These are phyloP conservation scores for Arabis alpina DNA, from an alignment of 345 rosid species.

Conservation along the genomic window DNA sequence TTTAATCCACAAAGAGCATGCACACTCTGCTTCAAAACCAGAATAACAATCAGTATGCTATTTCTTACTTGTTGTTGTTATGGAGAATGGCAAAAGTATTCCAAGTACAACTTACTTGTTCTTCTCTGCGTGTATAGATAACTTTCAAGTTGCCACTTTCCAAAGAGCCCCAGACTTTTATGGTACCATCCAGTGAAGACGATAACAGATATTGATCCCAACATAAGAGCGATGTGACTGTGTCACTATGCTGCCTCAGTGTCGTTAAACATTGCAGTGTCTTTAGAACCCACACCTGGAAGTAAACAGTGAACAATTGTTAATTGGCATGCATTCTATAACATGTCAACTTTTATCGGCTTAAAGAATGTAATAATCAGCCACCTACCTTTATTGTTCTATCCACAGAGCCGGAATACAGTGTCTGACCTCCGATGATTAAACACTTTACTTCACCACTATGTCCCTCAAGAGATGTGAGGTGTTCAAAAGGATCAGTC, in stretches of 20 bases:
- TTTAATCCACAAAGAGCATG: conserved; percentile 44
- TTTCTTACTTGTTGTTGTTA: background rate
- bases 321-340: background rate
- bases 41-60: background rate
- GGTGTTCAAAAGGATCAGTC: conserved; percentile 46
- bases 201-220: conserved; percentile 53
- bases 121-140: conserved; percentile 38
- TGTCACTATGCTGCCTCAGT: conserved; percentile 50
- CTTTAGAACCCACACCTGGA: conserved; percentile 57
- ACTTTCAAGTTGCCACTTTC: conserved; percentile 41
- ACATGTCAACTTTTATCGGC: background rate
- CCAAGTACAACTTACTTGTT: conserved; percentile 43
- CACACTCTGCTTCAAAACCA: conserved; percentile 40
- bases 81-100: background rate
- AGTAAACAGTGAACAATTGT: background rate
- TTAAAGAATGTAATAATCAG: conserved; percentile 41
- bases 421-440: conserved; percentile 36
- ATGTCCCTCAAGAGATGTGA: conserved; percentile 48
- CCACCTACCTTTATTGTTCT: conserved; percentile 48
- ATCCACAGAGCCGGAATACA: conserved; percentile 62
- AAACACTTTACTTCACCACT: conserved; percentile 46
- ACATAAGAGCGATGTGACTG: conserved; percentile 54
- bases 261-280: conserved; percentile 45
- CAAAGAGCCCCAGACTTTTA: conserved; percentile 53
- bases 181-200: conserved; percentile 55